Conservation (phyloP, 495 filamentous ascomycete species). For the Glonium stellatum region DNA sequence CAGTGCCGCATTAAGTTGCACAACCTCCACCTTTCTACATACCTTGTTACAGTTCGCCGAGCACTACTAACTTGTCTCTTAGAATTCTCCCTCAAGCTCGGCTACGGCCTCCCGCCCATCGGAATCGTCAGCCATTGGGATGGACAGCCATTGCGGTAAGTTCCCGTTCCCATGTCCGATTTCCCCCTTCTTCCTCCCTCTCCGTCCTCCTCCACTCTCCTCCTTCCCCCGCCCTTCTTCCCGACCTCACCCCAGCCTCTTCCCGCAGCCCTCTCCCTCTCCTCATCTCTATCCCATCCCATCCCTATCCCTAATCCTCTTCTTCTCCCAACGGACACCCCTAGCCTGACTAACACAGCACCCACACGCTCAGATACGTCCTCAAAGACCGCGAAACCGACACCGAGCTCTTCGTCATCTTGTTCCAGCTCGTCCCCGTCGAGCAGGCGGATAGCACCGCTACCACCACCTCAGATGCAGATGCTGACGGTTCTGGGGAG, state of each 20-base stretch:
- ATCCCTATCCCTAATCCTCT: background rate
- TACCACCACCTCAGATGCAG: no score
- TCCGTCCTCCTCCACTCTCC: slow-evolving; percentile 5
- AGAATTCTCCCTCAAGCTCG: slow-evolving; percentile 72
- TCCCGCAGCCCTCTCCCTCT: background rate
- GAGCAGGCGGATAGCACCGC: slow-evolving; percentile 56
- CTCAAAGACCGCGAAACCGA: slow-evolving; percentile 67
- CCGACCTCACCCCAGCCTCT: background rate
- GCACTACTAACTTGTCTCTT: background rate
- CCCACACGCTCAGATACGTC: slow-evolving; percentile 75
- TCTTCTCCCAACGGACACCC: slow-evolving; percentile 2
- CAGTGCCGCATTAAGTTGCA: no score
- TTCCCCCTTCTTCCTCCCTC: slow-evolving; percentile 1
- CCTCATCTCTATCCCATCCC: background rate
- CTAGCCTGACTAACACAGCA: slow-evolving; percentile 38
- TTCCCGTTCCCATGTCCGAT: slow-evolving; percentile 1
- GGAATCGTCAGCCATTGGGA: slow-evolving; percentile 80
- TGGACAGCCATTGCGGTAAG: slow-evolving; percentile 50
- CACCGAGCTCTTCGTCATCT: slow-evolving; percentile 67
- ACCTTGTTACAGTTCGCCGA: slow-evolving; percentile 11
- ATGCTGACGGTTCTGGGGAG: no score
- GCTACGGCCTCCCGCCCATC: slow-evolving; percentile 72
- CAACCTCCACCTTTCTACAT: no score
- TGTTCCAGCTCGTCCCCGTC: slow-evolving; percentile 64
- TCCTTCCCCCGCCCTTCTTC: background rate